Evolutionary conservation across 192 early-diverging fungal genomes (phyloP).

Genomic region (Phycomyces nitens): DNA sequence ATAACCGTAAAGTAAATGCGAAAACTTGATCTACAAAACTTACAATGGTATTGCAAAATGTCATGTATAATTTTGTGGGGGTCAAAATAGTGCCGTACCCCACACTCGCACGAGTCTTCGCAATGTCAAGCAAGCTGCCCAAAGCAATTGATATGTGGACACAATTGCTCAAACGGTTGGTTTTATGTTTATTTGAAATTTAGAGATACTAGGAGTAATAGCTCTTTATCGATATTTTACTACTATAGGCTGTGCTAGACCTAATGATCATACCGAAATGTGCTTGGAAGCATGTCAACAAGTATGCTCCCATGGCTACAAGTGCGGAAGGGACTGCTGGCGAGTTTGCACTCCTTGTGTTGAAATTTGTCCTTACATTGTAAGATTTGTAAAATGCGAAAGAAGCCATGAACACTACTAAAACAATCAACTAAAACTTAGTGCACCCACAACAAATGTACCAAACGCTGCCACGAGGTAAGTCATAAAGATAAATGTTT

Average conservation of each 20-base stretch:
- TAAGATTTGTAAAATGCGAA: neutral
- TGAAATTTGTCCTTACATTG: conserved; percentile 14
- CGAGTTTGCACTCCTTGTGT: conserved; percentile 24
- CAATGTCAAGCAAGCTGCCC: conserved; percentile 22
- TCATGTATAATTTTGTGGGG: neutral
- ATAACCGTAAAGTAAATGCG: neutral
- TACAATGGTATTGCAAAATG: too few species aligned
- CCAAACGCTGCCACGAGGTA: conserved; percentile 25
- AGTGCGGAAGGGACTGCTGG: conserved; percentile 28
- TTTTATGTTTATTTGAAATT: too few species aligned
- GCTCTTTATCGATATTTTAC: too few species aligned
- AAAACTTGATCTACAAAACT: too few species aligned
- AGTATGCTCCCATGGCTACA: conserved; percentile 31
- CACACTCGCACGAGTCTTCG: conserved; percentile 23
- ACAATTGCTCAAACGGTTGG: conserved; percentile 28
- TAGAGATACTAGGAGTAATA: too few species aligned
- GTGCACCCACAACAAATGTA: conserved; percentile 29
- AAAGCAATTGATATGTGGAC: conserved; percentile 34
- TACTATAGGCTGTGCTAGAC: conserved; percentile 25
- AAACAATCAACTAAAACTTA: too few species aligned
- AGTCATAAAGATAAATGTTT: neutral
- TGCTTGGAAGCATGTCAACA: conserved; percentile 24
- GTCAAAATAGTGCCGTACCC: conserved; percentile 16
- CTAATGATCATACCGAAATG: conserved; percentile 27
- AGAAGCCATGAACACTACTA: too few species aligned